phyloP scores from a whole-genome alignment of 2,329 filamentous ascomycete genomes.

The Knoxdaviesia proteae region DNA sequence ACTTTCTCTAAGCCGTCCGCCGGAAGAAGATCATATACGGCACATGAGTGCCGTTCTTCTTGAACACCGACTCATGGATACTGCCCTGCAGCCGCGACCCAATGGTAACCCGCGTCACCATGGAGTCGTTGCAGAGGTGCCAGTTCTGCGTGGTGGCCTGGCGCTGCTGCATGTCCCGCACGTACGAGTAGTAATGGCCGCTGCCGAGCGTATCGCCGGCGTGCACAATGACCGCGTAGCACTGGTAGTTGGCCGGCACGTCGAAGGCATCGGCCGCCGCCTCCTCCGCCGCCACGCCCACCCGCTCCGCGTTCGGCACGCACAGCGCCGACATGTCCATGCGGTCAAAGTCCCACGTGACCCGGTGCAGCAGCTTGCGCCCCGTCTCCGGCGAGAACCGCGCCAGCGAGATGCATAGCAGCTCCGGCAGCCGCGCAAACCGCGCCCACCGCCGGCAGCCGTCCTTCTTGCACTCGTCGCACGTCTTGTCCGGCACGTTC shows the following conservation, averaged over 20 bases:
- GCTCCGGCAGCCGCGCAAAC: slow-evolving; percentile 58
- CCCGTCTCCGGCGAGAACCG: slow-evolving; percentile 19
- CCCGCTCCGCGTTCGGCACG: slow-evolving; percentile 15
- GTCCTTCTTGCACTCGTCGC: slow-evolving; percentile 50
- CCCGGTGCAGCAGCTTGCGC: slow-evolving; percentile 47
- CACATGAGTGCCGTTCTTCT: slow-evolving; percentile 13
- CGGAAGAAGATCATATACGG: slow-evolving; percentile 27
- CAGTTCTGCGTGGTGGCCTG: slow-evolving; percentile 16
- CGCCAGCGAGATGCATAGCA: slow-evolving; percentile 61
- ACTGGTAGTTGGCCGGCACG: slow-evolving; percentile 55
- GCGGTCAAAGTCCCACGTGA: slow-evolving; percentile 57
- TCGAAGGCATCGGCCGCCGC: slow-evolving; percentile 18
- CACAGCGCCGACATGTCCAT: slow-evolving; percentile 32
- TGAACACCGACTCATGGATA: slow-evolving; percentile 17
- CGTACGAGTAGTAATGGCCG: slow-evolving; percentile 64
- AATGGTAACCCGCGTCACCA: slow-evolving; percentile 20
- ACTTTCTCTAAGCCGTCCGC: slow-evolving; percentile 11
- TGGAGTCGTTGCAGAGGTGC: slow-evolving; percentile 27
- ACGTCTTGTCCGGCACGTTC: slow-evolving; percentile 46
- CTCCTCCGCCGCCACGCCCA: slow-evolving; percentile 7
- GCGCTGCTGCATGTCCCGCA: slow-evolving; percentile 25
- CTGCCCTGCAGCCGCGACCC: slow-evolving; percentile 15
- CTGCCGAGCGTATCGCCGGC: slow-evolving; percentile 38
- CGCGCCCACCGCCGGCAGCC: slow-evolving; percentile 51
- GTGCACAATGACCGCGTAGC: slow-evolving; percentile 71